Percentiles rank a stretch among this genome's conserved stretches.
phyloP scores from a whole-genome alignment of 768 basidiomycete species.

The Lentinula lateritia region DNA sequence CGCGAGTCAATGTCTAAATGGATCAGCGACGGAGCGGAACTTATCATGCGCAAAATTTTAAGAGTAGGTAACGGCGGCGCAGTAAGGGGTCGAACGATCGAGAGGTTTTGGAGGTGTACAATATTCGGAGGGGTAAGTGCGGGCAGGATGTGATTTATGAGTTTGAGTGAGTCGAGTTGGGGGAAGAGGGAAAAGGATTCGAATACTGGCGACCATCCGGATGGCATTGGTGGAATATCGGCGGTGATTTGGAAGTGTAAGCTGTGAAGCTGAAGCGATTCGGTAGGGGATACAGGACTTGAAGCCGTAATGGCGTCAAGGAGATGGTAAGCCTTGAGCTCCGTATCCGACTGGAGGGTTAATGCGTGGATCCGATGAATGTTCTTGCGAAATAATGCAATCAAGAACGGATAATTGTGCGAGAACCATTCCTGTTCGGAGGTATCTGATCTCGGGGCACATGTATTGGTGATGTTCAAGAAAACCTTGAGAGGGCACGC shows the following conservation, averaged over 20 bases:
- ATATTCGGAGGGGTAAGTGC: not conserved
- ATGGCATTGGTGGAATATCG: not conserved
- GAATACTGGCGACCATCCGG: slow-evolving; percentile 4
- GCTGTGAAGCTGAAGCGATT: not conserved
- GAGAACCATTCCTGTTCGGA: not conserved
- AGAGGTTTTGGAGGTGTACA: not conserved
- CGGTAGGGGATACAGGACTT: not conserved
- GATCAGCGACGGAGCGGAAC: not conserved
- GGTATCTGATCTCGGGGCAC: not conserved
- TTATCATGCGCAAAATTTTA: slow-evolving; percentile 4
- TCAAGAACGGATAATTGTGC: not conserved
- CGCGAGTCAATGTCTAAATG: slow-evolving; percentile 1
- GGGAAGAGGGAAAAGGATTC: slow-evolving; percentile 1
- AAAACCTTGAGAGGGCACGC: not conserved
- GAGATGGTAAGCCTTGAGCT: not conserved
- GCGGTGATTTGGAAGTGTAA: not conserved
- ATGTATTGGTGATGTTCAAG: not conserved
- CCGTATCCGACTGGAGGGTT: not conserved
- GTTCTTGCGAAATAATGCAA: not conserved
- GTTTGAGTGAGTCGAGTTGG: not conserved
- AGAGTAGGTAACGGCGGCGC: slow-evolving; percentile 1
- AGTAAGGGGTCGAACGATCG: slow-evolving; percentile 2
- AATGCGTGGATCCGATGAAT: not conserved
- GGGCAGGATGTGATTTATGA: not conserved
- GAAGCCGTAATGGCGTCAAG: slow-evolving; percentile 1